phyloP scores from a whole-genome alignment of 805 yeast genomes.

The Saccharomycodes ludwigii region DNA sequence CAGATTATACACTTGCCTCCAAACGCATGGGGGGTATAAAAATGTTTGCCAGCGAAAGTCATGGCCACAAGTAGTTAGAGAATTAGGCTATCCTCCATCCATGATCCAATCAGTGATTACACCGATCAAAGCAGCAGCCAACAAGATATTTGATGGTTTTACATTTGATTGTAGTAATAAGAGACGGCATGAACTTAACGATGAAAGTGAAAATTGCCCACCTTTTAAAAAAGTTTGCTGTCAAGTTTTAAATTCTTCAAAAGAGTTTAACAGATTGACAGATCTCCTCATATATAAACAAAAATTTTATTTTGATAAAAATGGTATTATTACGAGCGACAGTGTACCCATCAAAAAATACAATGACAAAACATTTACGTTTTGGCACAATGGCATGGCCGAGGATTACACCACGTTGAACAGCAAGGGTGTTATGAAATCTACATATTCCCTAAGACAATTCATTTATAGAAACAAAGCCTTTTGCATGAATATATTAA shows the following conservation, averaged over 20 bases:
- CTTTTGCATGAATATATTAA: no score
- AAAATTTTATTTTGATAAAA: no score
- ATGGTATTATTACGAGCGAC: not conserved
- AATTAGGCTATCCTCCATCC: constrained; percentile 62
- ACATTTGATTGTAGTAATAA: not conserved
- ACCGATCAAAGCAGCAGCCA: constrained; percentile 48
- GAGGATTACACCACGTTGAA: no score
- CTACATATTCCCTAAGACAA: no score
- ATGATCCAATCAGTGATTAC: constrained; percentile 62
- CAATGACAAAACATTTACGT: no score
- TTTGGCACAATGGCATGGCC: constrained; percentile 32
- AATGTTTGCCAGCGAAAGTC: constrained; percentile 50
- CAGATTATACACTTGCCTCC: constrained; percentile 44
- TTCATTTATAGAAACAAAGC: no score
- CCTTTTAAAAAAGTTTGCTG: not conserved
- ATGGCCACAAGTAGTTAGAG: constrained; percentile 81
- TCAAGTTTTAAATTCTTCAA: not conserved
- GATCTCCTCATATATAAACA: no score
- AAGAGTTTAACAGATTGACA: not conserved
- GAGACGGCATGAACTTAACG: not conserved
- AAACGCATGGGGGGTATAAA: constrained; percentile 53
- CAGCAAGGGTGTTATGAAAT: no score
- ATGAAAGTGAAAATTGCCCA: constrained; percentile 8
- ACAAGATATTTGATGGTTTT: constrained; percentile 25
- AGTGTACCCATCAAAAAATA: not conserved